These are phyloP conservation scores for Gracilaria caudata DNA, from an alignment of 23 red algal species.

Conservation along the genomic window DNA sequence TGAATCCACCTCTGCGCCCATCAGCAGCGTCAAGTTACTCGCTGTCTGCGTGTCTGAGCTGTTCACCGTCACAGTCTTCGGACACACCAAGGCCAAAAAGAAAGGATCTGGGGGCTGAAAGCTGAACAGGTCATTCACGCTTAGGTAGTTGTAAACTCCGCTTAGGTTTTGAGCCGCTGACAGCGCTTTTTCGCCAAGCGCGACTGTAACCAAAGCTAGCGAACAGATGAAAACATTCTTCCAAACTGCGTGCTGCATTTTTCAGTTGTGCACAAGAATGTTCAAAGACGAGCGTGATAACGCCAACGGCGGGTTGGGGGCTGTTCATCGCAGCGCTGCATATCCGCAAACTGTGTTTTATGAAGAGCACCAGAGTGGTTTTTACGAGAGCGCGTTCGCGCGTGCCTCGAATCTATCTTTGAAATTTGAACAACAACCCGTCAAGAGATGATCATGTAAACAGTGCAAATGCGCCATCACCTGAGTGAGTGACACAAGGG, in stretches of 20 bases:
- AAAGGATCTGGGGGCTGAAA: conserved; percentile 11
- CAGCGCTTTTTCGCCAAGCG: neutral
- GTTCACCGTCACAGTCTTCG: neutral
- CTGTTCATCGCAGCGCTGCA: too few relatives aligned
- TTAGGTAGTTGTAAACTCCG: conserved; percentile 11
- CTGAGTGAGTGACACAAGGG: neutral
- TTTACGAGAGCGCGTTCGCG: conserved; percentile 10
- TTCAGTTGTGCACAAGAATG: too few relatives aligned
- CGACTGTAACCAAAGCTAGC: neutral
- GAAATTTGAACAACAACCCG: conserved; percentile 20
- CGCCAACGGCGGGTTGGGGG: too few relatives aligned
- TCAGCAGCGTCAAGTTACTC: neutral
- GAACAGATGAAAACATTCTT: neutral
- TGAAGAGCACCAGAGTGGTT: too few relatives aligned
- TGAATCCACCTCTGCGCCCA: neutral
- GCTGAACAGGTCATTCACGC: conserved; percentile 4
- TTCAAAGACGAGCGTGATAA: too few relatives aligned
- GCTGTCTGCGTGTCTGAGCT: neutral
- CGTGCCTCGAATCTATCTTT: neutral
- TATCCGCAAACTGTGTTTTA: too few relatives aligned
- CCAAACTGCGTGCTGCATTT: neutral
- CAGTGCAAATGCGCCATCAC: neutral
- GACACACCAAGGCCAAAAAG: conserved; percentile 5
- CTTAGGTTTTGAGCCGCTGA: conserved; percentile 1
- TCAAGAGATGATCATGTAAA: neutral